Conservation (phyloP, 148 eudicot genomes). For the Cornus suecica region DNA sequence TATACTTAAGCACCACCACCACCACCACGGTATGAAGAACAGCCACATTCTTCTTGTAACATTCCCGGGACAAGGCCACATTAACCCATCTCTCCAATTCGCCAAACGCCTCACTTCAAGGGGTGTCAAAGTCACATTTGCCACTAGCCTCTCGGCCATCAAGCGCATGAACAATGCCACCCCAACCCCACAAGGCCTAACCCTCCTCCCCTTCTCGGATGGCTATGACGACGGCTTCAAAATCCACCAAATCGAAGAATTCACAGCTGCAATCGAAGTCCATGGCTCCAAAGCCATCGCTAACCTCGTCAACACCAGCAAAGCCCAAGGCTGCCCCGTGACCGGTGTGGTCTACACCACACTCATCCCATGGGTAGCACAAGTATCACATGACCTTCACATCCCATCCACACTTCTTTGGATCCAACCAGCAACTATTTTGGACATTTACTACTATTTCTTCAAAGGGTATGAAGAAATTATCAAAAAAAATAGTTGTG, state of each 20-base stretch:
- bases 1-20: too few relatives aligned
- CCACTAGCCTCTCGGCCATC: slow-evolving; percentile 26
- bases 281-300: slow-evolving; percentile 14
- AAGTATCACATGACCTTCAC: slow-evolving; percentile 35
- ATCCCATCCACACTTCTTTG: slow-evolving; percentile 33
- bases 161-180: slow-evolving; percentile 4
- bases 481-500: neutral
- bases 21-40: too few relatives aligned
- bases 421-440: slow-evolving; percentile 27
- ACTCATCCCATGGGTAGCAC: slow-evolving; percentile 40
- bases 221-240: slow-evolving; percentile 27
- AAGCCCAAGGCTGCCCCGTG: slow-evolving; percentile 22
- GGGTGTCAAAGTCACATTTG: slow-evolving; percentile 35
- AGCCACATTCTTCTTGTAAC: slow-evolving; percentile 34
- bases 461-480: slow-evolving; percentile 14
- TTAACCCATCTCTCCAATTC: slow-evolving; percentile 54
- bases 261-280: slow-evolving; percentile 14
- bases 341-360: slow-evolving; percentile 29
- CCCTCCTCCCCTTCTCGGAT: slow-evolving; percentile 33
- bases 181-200: slow-evolving; percentile 13
- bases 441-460: slow-evolving; percentile 31
- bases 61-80: slow-evolving; percentile 48
- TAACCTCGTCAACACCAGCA: slow-evolving; percentile 2
- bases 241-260: neutral
- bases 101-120: slow-evolving; percentile 37